Evolutionary conservation across 148 eudicot species (phyloP).

Genomic region (Vaccinium corymbosum): DNA sequence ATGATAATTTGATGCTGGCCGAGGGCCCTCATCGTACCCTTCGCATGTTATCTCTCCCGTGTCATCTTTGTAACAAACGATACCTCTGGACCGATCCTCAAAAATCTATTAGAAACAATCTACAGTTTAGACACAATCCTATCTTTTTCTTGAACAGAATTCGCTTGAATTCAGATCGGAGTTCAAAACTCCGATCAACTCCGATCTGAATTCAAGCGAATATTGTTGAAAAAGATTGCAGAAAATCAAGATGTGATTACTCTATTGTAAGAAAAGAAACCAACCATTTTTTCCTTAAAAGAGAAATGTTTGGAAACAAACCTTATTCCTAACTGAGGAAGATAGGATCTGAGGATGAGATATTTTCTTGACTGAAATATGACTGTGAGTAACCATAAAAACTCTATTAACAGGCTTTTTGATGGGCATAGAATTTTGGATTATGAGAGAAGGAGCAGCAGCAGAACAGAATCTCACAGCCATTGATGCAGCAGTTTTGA

Average conservation of each 20-base stretch:
- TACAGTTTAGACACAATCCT: background rate
- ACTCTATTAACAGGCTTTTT: slow-evolving; percentile 25
- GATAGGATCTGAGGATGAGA: slow-evolving; percentile 41
- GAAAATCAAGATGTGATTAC: too few relatives aligned
- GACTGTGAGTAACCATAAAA: slow-evolving; percentile 30
- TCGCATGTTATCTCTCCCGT: slow-evolving; percentile 81
- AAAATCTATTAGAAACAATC: slow-evolving; percentile 45
- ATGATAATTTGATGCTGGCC: slow-evolving; percentile 31
- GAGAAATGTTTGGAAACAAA: slow-evolving; percentile 14
- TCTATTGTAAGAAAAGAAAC: too few relatives aligned
- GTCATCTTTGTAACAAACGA: slow-evolving; percentile 69
- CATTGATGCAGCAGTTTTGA: slow-evolving; percentile 24
- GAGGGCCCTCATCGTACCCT: slow-evolving; percentile 92
- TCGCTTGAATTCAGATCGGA: too few relatives aligned
- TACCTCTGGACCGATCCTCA: slow-evolving; percentile 70
- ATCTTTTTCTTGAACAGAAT: too few relatives aligned
- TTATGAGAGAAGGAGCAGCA: slow-evolving; percentile 23
- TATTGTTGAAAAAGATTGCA: too few relatives aligned
- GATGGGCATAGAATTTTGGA: slow-evolving; percentile 25
- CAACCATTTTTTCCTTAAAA: background rate
- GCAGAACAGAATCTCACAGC: slow-evolving; percentile 34
- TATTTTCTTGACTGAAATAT: slow-evolving; percentile 30
- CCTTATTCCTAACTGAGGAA: slow-evolving; percentile 44
- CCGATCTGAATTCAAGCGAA: too few relatives aligned
- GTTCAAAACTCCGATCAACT: too few relatives aligned